A percentile compares a stretch with the other conserved stretches of the same genome.
Conservation (phyloP, 192 early-diverging fungal genomes). For the Gonapodya prolifera region DNA sequence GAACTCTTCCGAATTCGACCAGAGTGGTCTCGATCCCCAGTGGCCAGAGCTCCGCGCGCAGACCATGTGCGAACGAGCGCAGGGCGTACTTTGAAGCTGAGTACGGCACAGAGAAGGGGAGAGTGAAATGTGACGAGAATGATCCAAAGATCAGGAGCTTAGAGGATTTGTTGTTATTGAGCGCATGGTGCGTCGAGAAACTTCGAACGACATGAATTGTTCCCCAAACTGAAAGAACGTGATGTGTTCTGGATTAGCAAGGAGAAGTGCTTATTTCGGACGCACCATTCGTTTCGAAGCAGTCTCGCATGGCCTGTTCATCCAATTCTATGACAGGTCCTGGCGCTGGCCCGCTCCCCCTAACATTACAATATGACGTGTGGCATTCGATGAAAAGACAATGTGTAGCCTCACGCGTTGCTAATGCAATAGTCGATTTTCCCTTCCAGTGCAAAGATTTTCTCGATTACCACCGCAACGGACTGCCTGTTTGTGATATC, state of each 20-base stretch:
- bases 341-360: background rate
- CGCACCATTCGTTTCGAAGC: background rate
- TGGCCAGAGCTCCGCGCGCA: conserved; percentile 1
- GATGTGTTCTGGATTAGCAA: too few species aligned
- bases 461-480: background rate
- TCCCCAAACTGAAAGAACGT: background rate
- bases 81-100: background rate
- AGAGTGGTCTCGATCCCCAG: background rate
- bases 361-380: background rate
- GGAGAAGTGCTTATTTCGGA: too few species aligned
- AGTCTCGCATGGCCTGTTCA: background rate
- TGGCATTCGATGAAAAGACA: background rate
- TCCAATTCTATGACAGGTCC: background rate
- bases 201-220: background rate
- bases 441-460: background rate
- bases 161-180: background rate
- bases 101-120: background rate
- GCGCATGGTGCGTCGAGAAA: background rate
- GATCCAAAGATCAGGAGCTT: background rate
- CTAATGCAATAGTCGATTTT: background rate
- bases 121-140: background rate
- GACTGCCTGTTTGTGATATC: background rate
- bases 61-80: background rate
- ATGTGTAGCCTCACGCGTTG: background rate
- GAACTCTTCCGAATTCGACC: background rate